These are phyloP conservation scores for Rutstroemia sp. DNA, from an alignment of 2,329 filamentous ascomycete genomes.

Conservation along the genomic window DNA sequence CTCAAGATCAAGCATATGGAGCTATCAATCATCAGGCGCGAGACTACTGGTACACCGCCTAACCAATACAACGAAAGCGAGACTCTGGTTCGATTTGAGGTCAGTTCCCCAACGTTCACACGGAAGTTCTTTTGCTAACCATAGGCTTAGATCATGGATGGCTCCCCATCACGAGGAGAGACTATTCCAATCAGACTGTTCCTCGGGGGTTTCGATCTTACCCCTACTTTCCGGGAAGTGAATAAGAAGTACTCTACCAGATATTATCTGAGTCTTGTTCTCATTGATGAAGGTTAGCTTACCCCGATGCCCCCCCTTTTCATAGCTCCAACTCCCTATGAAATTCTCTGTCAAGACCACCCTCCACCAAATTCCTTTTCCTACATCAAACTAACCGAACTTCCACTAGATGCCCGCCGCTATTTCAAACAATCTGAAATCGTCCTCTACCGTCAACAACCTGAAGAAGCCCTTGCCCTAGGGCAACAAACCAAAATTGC, in stretches of 20 bases:
- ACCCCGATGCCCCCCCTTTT: background rate
- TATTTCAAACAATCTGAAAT: conserved; percentile 99
- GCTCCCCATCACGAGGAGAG: conserved; percentile 86
- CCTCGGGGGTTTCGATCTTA: conserved; percentile 94
- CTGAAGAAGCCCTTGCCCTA: conserved; percentile 39
- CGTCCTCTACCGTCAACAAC: conserved; percentile 81
- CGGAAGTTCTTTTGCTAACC: background rate
- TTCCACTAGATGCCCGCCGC: conserved; percentile 67
- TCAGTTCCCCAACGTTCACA: conserved; percentile 30
- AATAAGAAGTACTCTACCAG: conserved; percentile 99
- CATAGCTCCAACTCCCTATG: no score
- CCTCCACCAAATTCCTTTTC: background rate
- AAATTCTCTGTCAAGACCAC: no score
- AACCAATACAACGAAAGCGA: conserved; percentile 99
- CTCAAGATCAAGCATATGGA: conserved; percentile 99
- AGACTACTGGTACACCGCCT: conserved; percentile 91
- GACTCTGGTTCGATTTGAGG: conserved; percentile 93
- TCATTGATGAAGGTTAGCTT: conserved; percentile 79
- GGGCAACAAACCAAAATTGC: conserved; percentile 30
- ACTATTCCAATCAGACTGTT: conserved; percentile 97
- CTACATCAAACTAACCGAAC: background rate
- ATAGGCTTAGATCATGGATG: conserved; percentile 82
- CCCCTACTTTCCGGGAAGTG: conserved; percentile 96
- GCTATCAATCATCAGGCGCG: conserved; percentile 89
- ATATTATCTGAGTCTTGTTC: conserved; percentile 92